Conservation (phyloP, 176 grass and related monocot species). For the Oropetium thomaeum region DNA sequence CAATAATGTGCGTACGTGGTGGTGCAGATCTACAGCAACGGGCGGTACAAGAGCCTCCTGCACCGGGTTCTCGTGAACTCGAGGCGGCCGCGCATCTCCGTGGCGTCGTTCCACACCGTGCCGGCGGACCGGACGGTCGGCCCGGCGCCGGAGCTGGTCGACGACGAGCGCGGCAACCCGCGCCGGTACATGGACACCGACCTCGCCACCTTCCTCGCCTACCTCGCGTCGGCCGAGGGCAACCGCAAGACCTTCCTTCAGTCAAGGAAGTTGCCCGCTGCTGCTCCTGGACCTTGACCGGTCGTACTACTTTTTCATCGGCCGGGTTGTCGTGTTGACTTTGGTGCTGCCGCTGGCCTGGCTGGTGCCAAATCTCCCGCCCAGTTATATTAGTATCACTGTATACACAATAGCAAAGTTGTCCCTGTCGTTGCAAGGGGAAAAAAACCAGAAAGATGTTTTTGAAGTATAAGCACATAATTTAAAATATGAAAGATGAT, state of each 20-base stretch:
- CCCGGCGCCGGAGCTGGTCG: slow-evolving; percentile 57
- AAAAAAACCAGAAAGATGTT: too few relatives aligned
- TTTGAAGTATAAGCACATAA: too few relatives aligned
- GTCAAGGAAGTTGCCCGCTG: slow-evolving; percentile 55
- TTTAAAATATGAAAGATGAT: too few relatives aligned
- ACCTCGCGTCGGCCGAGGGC: slow-evolving; percentile 55
- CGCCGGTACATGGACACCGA: slow-evolving; percentile 78
- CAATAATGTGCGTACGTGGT: too few relatives aligned
- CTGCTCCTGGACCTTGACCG: too few relatives aligned
- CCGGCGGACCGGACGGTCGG: slow-evolving; percentile 40
- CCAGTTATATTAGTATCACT: too few relatives aligned
- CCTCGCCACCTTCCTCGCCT: slow-evolving; percentile 75
- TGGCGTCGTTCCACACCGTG: slow-evolving; percentile 88
- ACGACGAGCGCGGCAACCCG: slow-evolving; percentile 30
- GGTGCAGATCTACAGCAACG: slow-evolving; percentile 93
- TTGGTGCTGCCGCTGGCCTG: too few relatives aligned
- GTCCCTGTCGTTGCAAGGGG: too few relatives aligned
- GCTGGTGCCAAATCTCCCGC: too few relatives aligned
- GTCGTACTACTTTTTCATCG: too few relatives aligned
- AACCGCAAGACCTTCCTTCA: slow-evolving; percentile 91
- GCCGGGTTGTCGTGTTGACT: too few relatives aligned
- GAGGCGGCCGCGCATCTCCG: slow-evolving; percentile 51
- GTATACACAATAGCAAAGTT: too few relatives aligned
- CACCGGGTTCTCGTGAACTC: slow-evolving; percentile 81
- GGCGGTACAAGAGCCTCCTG: slow-evolving; percentile 78